These are phyloP conservation scores for Kluyveromyces aestuarii DNA, from an alignment of 805 yeast genomes.

Conservation along the genomic window DNA sequence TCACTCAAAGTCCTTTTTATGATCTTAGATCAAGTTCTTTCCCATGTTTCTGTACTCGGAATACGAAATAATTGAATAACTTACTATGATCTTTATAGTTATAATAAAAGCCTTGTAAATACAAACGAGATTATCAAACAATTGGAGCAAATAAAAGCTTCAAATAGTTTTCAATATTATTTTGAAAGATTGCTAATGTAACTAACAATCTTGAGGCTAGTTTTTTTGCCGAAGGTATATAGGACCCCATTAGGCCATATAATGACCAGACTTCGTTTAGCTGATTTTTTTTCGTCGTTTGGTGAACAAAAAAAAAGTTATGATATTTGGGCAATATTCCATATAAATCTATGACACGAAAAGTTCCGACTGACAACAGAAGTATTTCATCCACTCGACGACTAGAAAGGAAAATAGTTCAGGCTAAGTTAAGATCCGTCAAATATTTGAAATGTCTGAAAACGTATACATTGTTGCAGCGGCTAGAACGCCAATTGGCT, in stretches of 20 bases:
- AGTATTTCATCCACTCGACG: not conserved
- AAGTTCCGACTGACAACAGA: not conserved
- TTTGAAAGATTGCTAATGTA: too few species aligned
- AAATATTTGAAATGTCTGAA: slow-evolving; percentile 22
- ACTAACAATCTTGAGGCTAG: too few species aligned
- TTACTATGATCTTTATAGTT: not conserved
- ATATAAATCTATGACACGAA: not conserved
- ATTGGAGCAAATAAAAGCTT: not conserved
- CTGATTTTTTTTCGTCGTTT: not conserved
- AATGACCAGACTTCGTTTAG: not conserved
- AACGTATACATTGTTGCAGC: slow-evolving; percentile 82
- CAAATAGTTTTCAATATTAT: too few species aligned
- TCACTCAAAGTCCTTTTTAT: not conserved
- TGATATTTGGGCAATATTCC: not conserved
- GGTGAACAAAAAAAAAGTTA: not conserved
- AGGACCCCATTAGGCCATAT: too few species aligned
- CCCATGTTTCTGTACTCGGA: not conserved
- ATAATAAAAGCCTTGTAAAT: not conserved
- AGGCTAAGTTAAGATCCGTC: not conserved
- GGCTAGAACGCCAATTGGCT: slow-evolving; percentile 94
- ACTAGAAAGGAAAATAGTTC: not conserved
- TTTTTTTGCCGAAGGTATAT: too few species aligned
- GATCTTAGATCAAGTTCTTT: not conserved
- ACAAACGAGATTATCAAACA: too few species aligned
- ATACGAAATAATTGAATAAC: not conserved